Evolutionary conservation across 306 rosid species (phyloP).

Genomic region (Sophora flavescens): DNA sequence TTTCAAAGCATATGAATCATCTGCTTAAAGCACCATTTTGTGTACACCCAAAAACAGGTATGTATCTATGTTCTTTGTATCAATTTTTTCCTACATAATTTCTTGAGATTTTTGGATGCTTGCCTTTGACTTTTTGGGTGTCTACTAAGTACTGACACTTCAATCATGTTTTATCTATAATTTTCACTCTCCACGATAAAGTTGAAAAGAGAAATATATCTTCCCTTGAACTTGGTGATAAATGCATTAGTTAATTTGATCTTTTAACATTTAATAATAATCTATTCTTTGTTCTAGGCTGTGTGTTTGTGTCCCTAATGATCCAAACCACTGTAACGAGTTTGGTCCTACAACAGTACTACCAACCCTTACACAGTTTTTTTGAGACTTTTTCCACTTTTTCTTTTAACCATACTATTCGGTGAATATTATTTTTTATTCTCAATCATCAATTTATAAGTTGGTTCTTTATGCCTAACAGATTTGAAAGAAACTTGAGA

Average conservation of each 20-base stretch:
- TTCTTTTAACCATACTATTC: too few species aligned
- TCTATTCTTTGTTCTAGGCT: slow-evolving; percentile 59
- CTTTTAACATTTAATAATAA: slow-evolving; percentile 37
- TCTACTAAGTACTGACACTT: neutral
- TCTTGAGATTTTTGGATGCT: neutral
- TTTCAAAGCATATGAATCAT: slow-evolving; percentile 15
- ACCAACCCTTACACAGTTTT: too few species aligned
- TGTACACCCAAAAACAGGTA: slow-evolving; percentile 87
- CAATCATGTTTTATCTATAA: too few species aligned
- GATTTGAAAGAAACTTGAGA: too few species aligned
- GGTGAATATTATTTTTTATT: too few species aligned
- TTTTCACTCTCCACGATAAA: slow-evolving; percentile 4
- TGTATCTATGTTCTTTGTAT: slow-evolving; percentile 12
- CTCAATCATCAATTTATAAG: too few species aligned
- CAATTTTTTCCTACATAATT: neutral
- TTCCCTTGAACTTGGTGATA: neutral
- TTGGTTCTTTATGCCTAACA: too few species aligned
- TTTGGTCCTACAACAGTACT: too few species aligned
- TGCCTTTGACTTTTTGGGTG: neutral
- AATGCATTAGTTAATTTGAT: slow-evolving; percentile 3
- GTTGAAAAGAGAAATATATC: neutral
- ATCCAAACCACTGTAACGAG: slow-evolving; percentile 39
- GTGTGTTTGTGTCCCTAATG: slow-evolving; percentile 82
- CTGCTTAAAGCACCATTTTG: slow-evolving; percentile 88
- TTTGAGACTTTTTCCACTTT: too few species aligned